Evolutionary conservation across 225 moss, liverwort and hornwort species (phyloP).

Genomic region (Neckera pumila): DNA sequence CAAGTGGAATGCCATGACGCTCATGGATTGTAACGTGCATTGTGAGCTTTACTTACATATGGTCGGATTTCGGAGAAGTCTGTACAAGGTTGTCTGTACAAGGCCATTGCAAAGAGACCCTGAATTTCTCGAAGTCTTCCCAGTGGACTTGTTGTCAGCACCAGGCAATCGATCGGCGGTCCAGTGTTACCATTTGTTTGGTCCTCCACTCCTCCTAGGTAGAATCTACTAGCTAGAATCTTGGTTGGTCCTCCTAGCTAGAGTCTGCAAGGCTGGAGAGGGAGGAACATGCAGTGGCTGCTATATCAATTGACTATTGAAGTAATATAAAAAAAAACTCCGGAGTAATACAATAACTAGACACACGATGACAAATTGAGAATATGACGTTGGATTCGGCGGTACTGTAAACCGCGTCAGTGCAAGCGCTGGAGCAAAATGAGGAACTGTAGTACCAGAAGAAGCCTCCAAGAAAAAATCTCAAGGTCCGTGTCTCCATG

Average conservation of each 20-base stretch:
- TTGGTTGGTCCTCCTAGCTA: too few species aligned
- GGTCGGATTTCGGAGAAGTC: background rate
- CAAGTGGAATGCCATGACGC: background rate
- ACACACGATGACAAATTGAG: background rate
- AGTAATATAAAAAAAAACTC: background rate
- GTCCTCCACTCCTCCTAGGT: too few species aligned
- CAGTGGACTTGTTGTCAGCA: too few species aligned
- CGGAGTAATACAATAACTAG: background rate
- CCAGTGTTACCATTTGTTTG: background rate
- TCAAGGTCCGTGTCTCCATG: background rate
- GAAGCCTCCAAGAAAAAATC: too few species aligned
- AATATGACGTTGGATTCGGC: background rate
- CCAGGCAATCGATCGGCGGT: background rate
- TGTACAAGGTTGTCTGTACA: background rate
- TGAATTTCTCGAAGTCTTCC: background rate
- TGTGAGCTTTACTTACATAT: fast-evolving
- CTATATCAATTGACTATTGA: background rate
- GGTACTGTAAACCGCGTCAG: background rate
- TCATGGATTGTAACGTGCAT: too few species aligned
- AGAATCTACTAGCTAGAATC: too few species aligned
- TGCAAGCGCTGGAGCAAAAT: background rate
- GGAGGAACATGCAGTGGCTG: background rate
- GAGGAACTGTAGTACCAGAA: background rate
- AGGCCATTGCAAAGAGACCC: background rate
- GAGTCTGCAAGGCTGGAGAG: background rate